Conservation (phyloP, 495 filamentous ascomycete genomes). For the Talaromyces nanjingensis region DNA sequence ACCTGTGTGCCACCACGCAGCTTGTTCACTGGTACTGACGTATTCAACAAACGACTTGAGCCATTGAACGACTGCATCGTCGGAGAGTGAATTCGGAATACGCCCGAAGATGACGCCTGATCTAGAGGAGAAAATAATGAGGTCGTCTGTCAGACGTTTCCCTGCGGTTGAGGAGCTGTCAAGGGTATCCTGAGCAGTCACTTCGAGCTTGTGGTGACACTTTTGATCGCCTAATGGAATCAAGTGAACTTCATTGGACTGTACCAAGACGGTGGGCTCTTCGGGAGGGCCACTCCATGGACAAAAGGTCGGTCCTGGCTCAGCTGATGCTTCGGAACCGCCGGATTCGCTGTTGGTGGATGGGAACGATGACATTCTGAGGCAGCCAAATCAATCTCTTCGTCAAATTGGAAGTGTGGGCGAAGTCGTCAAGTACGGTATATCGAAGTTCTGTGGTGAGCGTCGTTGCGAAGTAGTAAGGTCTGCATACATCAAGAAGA, state of each 20-base stretch:
- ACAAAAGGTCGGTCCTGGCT: background rate
- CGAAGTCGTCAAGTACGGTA: background rate
- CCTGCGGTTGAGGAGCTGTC: background rate
- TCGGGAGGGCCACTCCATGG: background rate
- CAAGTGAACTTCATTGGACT: background rate
- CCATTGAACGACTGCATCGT: background rate
- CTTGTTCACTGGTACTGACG: background rate
- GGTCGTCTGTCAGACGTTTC: background rate
- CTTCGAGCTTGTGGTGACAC: background rate
- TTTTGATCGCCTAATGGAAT: background rate
- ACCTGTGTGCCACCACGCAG: constrained; percentile 6
- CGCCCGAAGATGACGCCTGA: constrained; percentile 3
- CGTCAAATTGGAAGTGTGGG: background rate
- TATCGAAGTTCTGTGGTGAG: background rate
- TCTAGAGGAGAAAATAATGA: constrained; percentile 1
- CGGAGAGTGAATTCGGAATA: constrained; percentile 3
- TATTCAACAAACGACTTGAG: background rate
- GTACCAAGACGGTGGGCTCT: background rate
- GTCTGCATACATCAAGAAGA: background rate
- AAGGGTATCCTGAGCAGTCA: background rate
- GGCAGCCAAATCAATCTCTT: background rate
- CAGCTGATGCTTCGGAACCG: background rate
- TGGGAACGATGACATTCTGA: background rate
- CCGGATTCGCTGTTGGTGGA: background rate
- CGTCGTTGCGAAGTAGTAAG: background rate